A percentile compares a stretch with the other conserved stretches of the same genome.
Conservation (phyloP, 768 basidiomycete species). For the Panus rudis region DNA sequence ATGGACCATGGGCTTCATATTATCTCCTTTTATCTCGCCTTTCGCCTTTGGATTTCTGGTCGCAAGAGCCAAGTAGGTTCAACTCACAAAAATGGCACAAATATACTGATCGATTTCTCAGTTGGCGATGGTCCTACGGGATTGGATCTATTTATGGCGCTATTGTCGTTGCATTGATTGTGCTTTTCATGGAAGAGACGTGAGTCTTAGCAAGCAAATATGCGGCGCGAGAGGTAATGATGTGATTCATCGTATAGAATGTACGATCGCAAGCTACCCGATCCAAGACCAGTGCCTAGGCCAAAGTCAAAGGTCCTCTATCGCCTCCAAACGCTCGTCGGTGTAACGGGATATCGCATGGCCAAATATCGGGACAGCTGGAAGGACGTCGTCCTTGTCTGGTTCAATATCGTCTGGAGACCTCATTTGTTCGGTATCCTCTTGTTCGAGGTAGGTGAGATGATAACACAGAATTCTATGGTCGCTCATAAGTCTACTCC, state of each 20-base stretch:
- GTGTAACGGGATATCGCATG: constrained; percentile 55
- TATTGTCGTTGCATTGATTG: constrained; percentile 49
- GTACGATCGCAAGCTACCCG: constrained; percentile 50
- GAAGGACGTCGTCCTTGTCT: constrained; percentile 36
- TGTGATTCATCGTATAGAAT: too few relatives aligned
- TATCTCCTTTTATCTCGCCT: constrained; percentile 58
- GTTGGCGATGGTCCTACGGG: constrained; percentile 64
- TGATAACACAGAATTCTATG: neutral
- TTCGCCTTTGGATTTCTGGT: constrained; percentile 65
- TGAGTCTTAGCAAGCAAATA: too few relatives aligned
- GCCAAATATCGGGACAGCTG: constrained; percentile 48
- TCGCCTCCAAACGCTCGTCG: constrained; percentile 54
- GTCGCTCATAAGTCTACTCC: neutral
- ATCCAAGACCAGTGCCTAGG: constrained; percentile 36
- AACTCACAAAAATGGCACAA: constrained; percentile 3
- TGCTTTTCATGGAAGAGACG: constrained; percentile 63
- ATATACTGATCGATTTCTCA: constrained; percentile 9
- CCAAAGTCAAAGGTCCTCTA: constrained; percentile 38
- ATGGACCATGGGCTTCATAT: constrained; percentile 70
- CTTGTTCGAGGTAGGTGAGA: constrained; percentile 42
- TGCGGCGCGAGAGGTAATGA: too few relatives aligned
- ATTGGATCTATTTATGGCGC: constrained; percentile 54
- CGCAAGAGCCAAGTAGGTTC: constrained; percentile 36
- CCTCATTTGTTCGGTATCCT: constrained; percentile 50
- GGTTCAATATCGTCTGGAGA: constrained; percentile 51